These are phyloP conservation scores for Herpetomonas samuelpessoai DNA, from an alignment of 208 protist genomes.

Conservation along the genomic window DNA sequence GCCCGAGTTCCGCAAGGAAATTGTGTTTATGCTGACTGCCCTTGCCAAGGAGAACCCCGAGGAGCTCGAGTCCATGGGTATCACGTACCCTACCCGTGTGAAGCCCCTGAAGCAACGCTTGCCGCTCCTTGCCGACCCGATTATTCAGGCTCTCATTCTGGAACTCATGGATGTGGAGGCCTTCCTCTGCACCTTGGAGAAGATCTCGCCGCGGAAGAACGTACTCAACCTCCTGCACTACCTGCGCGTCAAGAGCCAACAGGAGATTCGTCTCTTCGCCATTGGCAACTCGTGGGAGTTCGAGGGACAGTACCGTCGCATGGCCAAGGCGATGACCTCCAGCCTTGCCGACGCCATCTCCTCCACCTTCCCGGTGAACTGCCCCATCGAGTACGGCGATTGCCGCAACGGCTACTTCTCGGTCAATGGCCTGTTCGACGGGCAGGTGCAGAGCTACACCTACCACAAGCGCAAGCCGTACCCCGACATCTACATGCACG, in stretches of 20 bases:
- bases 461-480: slow-evolving; percentile 78
- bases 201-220: slow-evolving; percentile 72
- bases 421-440: slow-evolving; percentile 73
- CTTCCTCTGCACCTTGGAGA: slow-evolving; percentile 71
- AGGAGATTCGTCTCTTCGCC: slow-evolving; percentile 72
- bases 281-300: slow-evolving; percentile 77
- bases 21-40: slow-evolving; percentile 57
- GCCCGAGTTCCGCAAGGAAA: slow-evolving; percentile 41
- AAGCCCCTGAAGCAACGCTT: slow-evolving; percentile 47
- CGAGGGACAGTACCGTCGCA: slow-evolving; percentile 76
- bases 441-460: slow-evolving; percentile 68
- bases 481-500: slow-evolving; percentile 74
- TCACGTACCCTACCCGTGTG: slow-evolving; percentile 55
- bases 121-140: slow-evolving; percentile 54
- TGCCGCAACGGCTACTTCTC: slow-evolving; percentile 38
- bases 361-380: slow-evolving; percentile 43
- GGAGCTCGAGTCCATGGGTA: slow-evolving; percentile 53
- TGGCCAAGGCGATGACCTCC: slow-evolving; percentile 36
- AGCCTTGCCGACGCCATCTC: slow-evolving; percentile 35
- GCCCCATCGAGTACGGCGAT: slow-evolving; percentile 60
- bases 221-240: slow-evolving; percentile 81
- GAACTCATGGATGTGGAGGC: slow-evolving; percentile 68
- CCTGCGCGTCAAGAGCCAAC: slow-evolving; percentile 66
- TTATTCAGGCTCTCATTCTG: slow-evolving; percentile 59
- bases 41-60: slow-evolving; percentile 56